Conservation (phyloP, 2,329 filamentous ascomycete species). For the Nemania sp. region DNA sequence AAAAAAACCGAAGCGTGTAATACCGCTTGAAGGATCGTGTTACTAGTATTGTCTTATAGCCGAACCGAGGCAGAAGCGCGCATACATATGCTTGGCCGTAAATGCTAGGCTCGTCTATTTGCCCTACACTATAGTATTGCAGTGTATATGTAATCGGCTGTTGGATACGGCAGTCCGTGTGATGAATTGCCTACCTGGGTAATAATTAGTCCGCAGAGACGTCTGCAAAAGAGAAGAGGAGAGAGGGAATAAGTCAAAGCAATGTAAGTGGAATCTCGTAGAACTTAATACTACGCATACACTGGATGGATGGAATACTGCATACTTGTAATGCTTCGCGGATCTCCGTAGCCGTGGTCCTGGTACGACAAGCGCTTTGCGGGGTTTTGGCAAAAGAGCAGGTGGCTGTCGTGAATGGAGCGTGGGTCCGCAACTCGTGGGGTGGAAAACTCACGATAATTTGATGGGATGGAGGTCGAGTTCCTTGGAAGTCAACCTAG, state of each 20-base stretch:
- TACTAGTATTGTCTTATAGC: constrained; percentile 6
- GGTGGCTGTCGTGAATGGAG: constrained; percentile 5
- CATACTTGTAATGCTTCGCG: constrained; percentile 9
- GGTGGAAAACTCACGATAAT: constrained; percentile 19
- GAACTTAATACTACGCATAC: constrained; percentile 5
- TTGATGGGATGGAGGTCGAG: constrained; percentile 4
- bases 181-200: constrained; percentile 7
- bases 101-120: constrained; percentile 15
- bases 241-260: not conserved
- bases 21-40: constrained; percentile 22
- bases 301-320: not conserved
- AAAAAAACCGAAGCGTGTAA: not conserved
- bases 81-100: constrained; percentile 3
- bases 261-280: not conserved
- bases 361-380: constrained; percentile 33
- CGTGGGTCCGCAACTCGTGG: constrained; percentile 23
- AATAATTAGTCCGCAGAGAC: not conserved
- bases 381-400: constrained; percentile 22
- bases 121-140: not conserved
- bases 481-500: not conserved
- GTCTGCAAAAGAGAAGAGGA: not conserved
- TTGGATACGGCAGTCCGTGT: constrained; percentile 8
- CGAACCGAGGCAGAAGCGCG: not conserved
- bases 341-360: constrained; percentile 33
- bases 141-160: constrained; percentile 5